Evolutionary conservation across 305 asterid species (phyloP).

Genomic region (Fraxinus albicans): DNA sequence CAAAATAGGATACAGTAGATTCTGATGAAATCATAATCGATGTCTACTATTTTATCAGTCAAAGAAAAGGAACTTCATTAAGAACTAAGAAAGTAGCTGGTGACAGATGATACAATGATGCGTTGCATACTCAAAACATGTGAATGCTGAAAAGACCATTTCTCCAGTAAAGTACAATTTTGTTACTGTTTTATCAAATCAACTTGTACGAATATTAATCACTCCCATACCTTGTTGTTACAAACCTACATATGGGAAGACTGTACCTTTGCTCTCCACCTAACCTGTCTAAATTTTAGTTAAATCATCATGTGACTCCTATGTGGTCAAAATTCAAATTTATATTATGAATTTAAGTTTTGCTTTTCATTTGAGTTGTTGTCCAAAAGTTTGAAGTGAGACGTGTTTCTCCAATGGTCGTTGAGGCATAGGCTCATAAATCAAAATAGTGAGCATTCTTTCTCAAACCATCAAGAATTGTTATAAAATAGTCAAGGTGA

Average conservation of each 20-base stretch:
- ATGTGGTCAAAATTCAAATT: not conserved
- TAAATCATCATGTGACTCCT: not conserved
- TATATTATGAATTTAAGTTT: not conserved
- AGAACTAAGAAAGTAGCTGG: not conserved
- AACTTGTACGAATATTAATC: not conserved
- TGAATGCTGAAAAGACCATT: not conserved
- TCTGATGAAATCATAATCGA: not conserved
- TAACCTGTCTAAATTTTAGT: not conserved
- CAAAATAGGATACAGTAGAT: not conserved
- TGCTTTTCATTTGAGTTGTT: not conserved
- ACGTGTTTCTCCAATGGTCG: not conserved
- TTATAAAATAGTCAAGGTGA: not conserved
- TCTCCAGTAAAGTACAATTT: not conserved
- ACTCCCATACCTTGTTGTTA: not conserved
- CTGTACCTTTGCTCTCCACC: not conserved
- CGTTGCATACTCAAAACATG: not conserved
- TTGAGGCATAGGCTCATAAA: not conserved
- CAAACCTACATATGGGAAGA: not conserved
- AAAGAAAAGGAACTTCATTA: not conserved
- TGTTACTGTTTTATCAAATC: not conserved
- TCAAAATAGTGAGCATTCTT: not conserved
- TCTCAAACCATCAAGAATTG: not conserved
- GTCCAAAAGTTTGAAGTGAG: not conserved
- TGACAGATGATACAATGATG: not conserved
- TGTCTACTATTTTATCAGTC: not conserved